Base-by-base conservation (phyloP, 441 rosid species). In the Arabidopsis lyrata region DNA sequence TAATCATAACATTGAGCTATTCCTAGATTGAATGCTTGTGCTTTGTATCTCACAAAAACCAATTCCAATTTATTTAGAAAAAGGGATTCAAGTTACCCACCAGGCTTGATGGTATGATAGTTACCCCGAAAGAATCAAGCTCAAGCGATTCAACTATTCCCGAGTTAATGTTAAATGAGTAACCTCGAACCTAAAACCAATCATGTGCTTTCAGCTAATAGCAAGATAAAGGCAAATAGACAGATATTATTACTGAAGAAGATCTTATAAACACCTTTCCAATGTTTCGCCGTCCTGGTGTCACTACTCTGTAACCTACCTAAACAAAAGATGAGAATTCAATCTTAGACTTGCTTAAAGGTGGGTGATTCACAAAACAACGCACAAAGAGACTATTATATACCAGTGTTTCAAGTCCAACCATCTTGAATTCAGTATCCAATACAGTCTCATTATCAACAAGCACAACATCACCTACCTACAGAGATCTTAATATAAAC, bases 381-480 rank as follows among this genome's bases (percentile, higher is more conserved):
- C 4, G 4, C 5, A 29, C 0, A 31, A 8, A 6, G n/a, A 75
- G 41, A 57, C 34, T 15, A 49, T 8, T 38, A 4, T 16, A 57
- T 85, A 94, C 97, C 97, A 90, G 76, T 34, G 94, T 89, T 42
- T 92, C 97, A 74, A 92, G 95, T 77, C 92, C 84, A 76, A 81
- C 68, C 93, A 86, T 91, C 68, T 79, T 88, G 66, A 86, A 73
- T 29, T 85, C 90, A 78, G 63, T 82, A 47, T 86, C 94, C 78
- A 82, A 50, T 16, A 86, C 91, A 61, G 58, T 76, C 66, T 89
- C 97, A 72, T 88, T 82, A 81, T 85, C 74, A 29, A 94, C 91
- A 63, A 94, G 97, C 63, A 92, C 84, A 34, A 94, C 95, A 81
- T 90, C 97, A 77, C 95, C 99, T 34, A 94, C 91, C 97, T 92